Conservation (phyloP, 2,329 filamentous ascomycete species). For the Pseudogymnoascus verrucosus region DNA sequence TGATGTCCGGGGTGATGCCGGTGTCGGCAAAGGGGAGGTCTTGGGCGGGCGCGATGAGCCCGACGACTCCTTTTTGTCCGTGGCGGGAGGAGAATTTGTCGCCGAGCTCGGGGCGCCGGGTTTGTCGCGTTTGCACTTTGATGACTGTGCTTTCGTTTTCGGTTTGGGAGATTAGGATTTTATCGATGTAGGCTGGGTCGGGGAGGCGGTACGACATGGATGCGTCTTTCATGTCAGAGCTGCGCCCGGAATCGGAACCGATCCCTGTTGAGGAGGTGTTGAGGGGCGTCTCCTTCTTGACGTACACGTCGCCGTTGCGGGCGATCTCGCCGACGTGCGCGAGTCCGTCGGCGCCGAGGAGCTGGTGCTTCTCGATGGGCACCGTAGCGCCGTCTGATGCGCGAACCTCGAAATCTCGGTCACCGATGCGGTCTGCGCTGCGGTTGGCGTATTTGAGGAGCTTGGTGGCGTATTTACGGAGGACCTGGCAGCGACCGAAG, state of each 20-base stretch:
- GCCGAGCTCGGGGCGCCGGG: constrained; percentile 84
- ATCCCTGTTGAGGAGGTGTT: constrained; percentile 68
- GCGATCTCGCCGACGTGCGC: constrained; percentile 79
- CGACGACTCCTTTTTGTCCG: constrained; percentile 95
- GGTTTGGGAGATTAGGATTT: constrained; percentile 86
- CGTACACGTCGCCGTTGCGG: constrained; percentile 71
- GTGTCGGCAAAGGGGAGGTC: constrained; percentile 93
- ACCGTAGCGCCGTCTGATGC: constrained; percentile 54
- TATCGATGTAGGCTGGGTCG: constrained; percentile 86
- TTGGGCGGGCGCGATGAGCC: constrained; percentile 92
- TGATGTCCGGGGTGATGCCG: constrained; percentile 92
- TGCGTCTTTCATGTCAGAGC: constrained; percentile 56
- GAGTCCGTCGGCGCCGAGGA: constrained; percentile 78
- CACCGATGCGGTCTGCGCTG: constrained; percentile 57
- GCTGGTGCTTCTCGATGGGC: constrained; percentile 59
- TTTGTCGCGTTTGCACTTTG: constrained; percentile 95
- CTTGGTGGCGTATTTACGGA: constrained; percentile 83
- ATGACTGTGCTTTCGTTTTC: constrained; percentile 80
- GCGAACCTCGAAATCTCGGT: constrained; percentile 40
- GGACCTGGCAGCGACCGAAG: constrained; percentile 96
- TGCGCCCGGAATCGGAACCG: constrained; percentile 55
- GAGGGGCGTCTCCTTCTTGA: constrained; percentile 80
- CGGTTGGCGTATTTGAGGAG: constrained; percentile 86
- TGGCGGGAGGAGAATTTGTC: constrained; percentile 99
- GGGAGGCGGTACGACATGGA: constrained; percentile 73